phyloP scores from a whole-genome alignment of 768 basidiomycete genomes.

The Boletus fagicola region DNA sequence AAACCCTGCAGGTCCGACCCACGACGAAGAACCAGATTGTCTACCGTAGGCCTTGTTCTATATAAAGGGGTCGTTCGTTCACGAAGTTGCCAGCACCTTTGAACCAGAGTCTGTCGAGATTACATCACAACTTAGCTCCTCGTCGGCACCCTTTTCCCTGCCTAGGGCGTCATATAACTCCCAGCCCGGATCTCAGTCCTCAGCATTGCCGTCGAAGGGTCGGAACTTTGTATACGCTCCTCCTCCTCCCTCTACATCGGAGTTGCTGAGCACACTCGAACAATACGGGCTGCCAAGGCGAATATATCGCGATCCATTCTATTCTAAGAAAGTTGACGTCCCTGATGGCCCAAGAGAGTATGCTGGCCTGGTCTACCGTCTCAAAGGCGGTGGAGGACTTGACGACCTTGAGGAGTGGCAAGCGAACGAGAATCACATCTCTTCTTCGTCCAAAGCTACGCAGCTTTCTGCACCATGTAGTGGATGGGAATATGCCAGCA shows the following conservation, averaged over 20 bases:
- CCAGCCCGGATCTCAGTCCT: slow-evolving; percentile 5
- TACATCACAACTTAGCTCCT: background rate
- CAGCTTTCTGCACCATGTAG: slow-evolving; percentile 33
- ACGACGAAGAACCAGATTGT: slow-evolving; percentile 16
- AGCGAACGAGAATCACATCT: slow-evolving; percentile 4
- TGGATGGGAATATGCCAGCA: slow-evolving; percentile 81
- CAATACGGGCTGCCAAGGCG: slow-evolving; percentile 51
- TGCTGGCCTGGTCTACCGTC: slow-evolving; percentile 70
- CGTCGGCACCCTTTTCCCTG: background rate
- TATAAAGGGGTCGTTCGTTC: background rate
- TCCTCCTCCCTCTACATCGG: slow-evolving; percentile 50
- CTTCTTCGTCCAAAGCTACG: background rate
- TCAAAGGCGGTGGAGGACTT: slow-evolving; percentile 65
- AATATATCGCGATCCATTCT: slow-evolving; percentile 78
- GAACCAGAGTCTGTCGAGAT: slow-evolving; percentile 9
- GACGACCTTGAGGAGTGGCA: slow-evolving; percentile 62
- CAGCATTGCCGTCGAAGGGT: background rate
- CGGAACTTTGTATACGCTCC: slow-evolving; percentile 43
- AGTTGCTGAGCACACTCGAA: slow-evolving; percentile 46
- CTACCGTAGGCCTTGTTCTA: slow-evolving; percentile 17
- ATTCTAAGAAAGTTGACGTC: slow-evolving; percentile 68
- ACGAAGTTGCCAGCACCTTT: slow-evolving; percentile 12
- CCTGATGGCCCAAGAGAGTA: slow-evolving; percentile 71
- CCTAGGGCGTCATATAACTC: slow-evolving; percentile 23
- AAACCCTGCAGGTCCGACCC: background rate